These are phyloP conservation scores for Curvularia verruculosa DNA, from an alignment of 2,329 filamentous ascomycete species.

Conservation along the genomic window DNA sequence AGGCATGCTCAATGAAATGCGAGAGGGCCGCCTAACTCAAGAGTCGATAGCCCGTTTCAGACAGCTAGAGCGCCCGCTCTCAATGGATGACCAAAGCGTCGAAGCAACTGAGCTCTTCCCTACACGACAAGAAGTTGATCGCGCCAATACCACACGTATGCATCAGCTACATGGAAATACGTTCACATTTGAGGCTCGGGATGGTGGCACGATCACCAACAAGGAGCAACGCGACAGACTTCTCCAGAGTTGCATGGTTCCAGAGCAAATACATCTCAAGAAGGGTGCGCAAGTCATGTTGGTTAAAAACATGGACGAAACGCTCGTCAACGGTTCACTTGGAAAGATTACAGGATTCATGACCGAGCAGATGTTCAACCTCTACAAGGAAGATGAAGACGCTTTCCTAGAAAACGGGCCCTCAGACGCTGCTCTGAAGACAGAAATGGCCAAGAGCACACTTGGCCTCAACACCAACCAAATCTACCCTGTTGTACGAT, in stretches of 20 bases:
- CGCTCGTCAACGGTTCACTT: slow-evolving; percentile 90
- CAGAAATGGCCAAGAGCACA: slow-evolving; percentile 56
- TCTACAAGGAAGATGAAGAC: slow-evolving; percentile 64
- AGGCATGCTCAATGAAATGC: slow-evolving; percentile 96
- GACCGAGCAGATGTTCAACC: slow-evolving; percentile 67
- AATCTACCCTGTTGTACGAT: slow-evolving; percentile 83
- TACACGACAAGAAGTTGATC: slow-evolving; percentile 86
- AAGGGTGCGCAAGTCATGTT: slow-evolving; percentile 97
- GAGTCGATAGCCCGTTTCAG: slow-evolving; percentile 79
- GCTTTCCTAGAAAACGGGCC: slow-evolving; percentile 59
- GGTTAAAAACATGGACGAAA: slow-evolving; percentile 98
- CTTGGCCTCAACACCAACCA: slow-evolving; percentile 57
- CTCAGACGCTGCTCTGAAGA: slow-evolving; percentile 47
- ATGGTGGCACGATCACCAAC: slow-evolving; percentile 73
- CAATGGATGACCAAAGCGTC: slow-evolving; percentile 72
- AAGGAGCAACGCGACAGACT: slow-evolving; percentile 74
- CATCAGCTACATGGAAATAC: slow-evolving; percentile 70
- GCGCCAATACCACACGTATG: slow-evolving; percentile 79
- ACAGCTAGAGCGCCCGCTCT: slow-evolving; percentile 68
- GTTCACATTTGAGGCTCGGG: slow-evolving; percentile 73
- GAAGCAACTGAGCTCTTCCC: slow-evolving; percentile 93
- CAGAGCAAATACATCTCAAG: slow-evolving; percentile 78
- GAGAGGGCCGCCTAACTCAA: slow-evolving; percentile 79
- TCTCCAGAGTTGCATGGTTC: slow-evolving; percentile 90
- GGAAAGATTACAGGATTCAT: slow-evolving; percentile 86